Evolutionary conservation across 495 filamentous ascomycete genomes (phyloP).

Genomic region (Xylaria palmicola): DNA sequence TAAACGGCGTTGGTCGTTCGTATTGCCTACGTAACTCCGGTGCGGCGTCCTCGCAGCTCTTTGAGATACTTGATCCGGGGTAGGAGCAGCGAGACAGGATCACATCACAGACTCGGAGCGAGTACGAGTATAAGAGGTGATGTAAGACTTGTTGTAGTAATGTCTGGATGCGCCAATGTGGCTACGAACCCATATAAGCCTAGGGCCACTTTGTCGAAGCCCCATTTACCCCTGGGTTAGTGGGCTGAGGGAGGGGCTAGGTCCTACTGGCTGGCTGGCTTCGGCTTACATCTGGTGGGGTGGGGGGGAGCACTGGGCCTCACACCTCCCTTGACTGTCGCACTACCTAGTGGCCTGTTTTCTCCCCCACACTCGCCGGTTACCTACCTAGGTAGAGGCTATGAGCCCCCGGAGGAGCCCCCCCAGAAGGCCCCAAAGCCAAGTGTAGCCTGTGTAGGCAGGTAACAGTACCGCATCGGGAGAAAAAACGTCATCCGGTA

Average conservation of each 20-base stretch:
- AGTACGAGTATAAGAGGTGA: no score
- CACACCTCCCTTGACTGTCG: neutral
- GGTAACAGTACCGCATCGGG: conserved; percentile 5
- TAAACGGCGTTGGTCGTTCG: neutral
- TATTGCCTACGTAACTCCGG: neutral
- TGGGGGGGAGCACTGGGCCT: no score
- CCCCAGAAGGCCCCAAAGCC: no score
- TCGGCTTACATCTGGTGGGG: neutral
- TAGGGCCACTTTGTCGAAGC: neutral
- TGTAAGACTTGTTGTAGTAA: neutral
- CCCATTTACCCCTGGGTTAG: conserved; percentile 1
- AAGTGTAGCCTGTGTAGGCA: no score
- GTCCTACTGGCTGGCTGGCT: neutral
- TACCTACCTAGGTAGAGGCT: no score
- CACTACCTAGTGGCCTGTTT: no score
- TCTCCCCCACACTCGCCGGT: no score
- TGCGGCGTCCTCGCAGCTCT: no score
- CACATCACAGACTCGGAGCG: no score
- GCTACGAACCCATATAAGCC: neutral
- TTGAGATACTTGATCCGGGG: neutral
- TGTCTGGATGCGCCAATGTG: neutral
- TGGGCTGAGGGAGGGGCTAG: neutral
- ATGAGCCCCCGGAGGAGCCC: no score
- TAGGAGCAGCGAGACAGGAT: neutral
- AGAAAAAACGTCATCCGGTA: conserved; percentile 13